Conservation (phyloP, 2,329 filamentous ascomycete genomes). For the Xylariaceae sp. region DNA sequence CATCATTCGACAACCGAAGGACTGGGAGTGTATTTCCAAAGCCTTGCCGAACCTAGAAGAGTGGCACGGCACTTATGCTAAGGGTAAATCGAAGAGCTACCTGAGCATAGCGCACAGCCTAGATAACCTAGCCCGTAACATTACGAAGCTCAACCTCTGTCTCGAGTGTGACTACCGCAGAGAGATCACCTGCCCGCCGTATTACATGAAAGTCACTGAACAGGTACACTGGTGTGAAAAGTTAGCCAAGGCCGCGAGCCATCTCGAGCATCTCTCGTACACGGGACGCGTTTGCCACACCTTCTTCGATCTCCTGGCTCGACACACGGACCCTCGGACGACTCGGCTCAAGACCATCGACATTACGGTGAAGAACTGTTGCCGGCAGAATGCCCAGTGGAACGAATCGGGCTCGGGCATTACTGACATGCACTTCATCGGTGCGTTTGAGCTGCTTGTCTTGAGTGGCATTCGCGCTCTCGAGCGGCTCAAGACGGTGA, state of each 20-base stretch:
- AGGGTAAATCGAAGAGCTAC: slow-evolving; percentile 69
- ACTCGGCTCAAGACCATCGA: slow-evolving; percentile 61
- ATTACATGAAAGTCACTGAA: slow-evolving; percentile 55
- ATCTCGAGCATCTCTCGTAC: slow-evolving; percentile 63
- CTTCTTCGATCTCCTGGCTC: slow-evolving; percentile 59
- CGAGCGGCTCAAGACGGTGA: slow-evolving; percentile 51
- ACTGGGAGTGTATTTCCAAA: slow-evolving; percentile 57
- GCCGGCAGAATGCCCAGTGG: slow-evolving; percentile 50
- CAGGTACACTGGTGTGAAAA: slow-evolving; percentile 60
- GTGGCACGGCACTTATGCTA: slow-evolving; percentile 62
- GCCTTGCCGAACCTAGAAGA: slow-evolving; percentile 62
- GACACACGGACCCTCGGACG: slow-evolving; percentile 43
- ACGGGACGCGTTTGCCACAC: slow-evolving; percentile 65
- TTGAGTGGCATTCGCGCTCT: slow-evolving; percentile 58
- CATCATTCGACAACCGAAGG: slow-evolving; percentile 57
- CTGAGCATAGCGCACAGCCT: slow-evolving; percentile 62
- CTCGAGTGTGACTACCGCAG: slow-evolving; percentile 68
- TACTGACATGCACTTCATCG: slow-evolving; percentile 66
- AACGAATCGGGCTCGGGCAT: slow-evolving; percentile 64
- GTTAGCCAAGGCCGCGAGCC: slow-evolving; percentile 55
- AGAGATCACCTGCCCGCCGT: slow-evolving; percentile 55
- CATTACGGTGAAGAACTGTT: slow-evolving; percentile 69
- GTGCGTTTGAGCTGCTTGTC: slow-evolving; percentile 64
- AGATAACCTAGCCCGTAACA: slow-evolving; percentile 48
- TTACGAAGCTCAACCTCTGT: slow-evolving; percentile 61